These are phyloP conservation scores for Wickerhamiella dianesei DNA, from an alignment of 805 yeast genomes.

Conservation along the genomic window DNA sequence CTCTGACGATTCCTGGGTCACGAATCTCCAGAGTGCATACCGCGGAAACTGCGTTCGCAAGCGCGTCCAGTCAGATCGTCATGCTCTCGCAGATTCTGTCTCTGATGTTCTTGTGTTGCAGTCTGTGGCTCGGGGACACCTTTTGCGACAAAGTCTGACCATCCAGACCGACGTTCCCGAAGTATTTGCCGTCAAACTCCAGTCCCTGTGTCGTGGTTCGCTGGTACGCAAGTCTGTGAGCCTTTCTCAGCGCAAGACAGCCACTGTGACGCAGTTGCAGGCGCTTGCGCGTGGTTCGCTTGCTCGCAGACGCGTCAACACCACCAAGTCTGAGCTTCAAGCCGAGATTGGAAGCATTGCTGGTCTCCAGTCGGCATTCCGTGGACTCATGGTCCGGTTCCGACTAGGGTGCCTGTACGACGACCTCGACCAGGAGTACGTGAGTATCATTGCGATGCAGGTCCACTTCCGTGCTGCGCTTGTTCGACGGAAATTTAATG, in stretches of 20 bases:
- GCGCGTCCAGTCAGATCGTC: background rate
- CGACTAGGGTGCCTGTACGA: constrained; percentile 22
- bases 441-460: constrained; percentile 24
- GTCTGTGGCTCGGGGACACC: constrained; percentile 37
- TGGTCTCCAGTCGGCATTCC: constrained; percentile 26
- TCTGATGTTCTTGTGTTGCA: constrained; percentile 31
- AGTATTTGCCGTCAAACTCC: background rate
- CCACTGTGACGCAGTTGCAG: constrained; percentile 31
- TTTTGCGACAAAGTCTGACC: constrained; percentile 25
- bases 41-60: constrained; percentile 18
- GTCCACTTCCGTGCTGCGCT: constrained; percentile 24
- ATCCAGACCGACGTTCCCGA: background rate
- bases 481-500: constrained; percentile 18
- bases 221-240: background rate
- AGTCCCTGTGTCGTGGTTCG: background rate
- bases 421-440: constrained; percentile 25
- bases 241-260: background rate
- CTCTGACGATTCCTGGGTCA: constrained; percentile 6
- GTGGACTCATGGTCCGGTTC: constrained; percentile 28
- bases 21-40: constrained; percentile 13
- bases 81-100: background rate
- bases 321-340: constrained; percentile 1
- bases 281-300: constrained; percentile 38
- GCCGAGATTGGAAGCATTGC: constrained; percentile 12
- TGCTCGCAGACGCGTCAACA: constrained; percentile 11